Evolutionary conservation across 768 basidiomycete genomes (phyloP).

Genomic region (Clitopilus hobsonii): DNA sequence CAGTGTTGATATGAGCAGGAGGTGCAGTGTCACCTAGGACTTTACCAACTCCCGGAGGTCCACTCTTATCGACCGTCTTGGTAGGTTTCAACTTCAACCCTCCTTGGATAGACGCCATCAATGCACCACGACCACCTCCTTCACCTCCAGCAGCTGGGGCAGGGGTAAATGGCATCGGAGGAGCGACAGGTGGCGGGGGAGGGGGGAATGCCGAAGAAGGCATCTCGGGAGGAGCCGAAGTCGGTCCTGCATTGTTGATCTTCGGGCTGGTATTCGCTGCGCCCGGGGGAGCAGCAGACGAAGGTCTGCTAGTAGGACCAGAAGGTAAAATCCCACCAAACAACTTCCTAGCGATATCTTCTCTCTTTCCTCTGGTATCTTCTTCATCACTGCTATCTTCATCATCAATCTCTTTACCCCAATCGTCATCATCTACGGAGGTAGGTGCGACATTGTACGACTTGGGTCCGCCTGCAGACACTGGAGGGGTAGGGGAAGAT

Average conservation of each 20-base stretch:
- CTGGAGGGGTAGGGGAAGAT: conserved; percentile 33
- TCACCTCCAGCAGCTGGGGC: conserved; percentile 28
- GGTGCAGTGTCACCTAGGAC: conserved; percentile 75
- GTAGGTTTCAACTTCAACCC: conserved; percentile 70
- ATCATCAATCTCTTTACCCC: conserved; percentile 78
- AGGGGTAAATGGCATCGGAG: conserved; percentile 29
- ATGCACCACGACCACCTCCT: conserved; percentile 52
- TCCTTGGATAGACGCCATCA: conserved; percentile 76
- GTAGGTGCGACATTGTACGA: conserved; percentile 60
- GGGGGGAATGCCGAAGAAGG: conserved; percentile 26
- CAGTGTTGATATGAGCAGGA: conserved; percentile 60
- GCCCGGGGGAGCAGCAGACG: conserved; percentile 56
- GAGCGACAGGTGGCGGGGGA: conserved; percentile 23
- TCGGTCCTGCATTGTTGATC: conserved; percentile 26
- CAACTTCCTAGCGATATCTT: conserved; percentile 71
- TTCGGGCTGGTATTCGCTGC: conserved; percentile 37
- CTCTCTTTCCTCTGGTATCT: conserved; percentile 55
- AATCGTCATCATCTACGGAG: conserved; percentile 62
- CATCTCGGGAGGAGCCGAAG: conserved; percentile 25
- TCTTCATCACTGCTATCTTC: conserved; percentile 81
- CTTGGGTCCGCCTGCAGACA: conserved; percentile 52
- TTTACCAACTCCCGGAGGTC: conserved; percentile 59
- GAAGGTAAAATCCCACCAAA: conserved; percentile 70
- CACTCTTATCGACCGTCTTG: conserved; percentile 82
- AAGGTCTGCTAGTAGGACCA: conserved; percentile 35